A percentile compares a stretch with the other conserved stretches of the same genome.
Evolutionary conservation across 257 asterid genomes (phyloP).

Genomic region (Nemophila menziesii): DNA sequence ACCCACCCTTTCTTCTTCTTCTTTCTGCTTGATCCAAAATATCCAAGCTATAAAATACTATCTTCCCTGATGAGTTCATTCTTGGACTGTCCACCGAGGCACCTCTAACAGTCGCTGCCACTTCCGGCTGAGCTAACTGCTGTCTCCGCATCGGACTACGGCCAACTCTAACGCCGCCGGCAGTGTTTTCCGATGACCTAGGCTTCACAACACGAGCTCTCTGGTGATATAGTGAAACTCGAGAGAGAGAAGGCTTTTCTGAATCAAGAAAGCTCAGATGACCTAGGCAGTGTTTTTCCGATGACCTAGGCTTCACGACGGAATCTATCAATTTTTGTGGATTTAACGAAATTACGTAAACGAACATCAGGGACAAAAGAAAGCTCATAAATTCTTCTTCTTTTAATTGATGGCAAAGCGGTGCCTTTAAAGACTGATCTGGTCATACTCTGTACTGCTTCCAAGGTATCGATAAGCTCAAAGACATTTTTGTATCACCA

Average conservation of each 20-base stretch:
- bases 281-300: too few species aligned
- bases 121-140: too few species aligned
- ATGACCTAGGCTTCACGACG: too few species aligned
- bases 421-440: too few species aligned
- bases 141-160: conserved; percentile 2
- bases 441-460: too few species aligned
- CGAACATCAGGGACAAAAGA: conserved; percentile 69
- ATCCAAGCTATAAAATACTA: conserved; percentile 77
- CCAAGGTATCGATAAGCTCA: too few species aligned
- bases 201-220: conserved; percentile 37
- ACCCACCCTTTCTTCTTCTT: too few species aligned
- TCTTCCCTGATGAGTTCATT: conserved; percentile 84
- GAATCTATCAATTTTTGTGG: conserved; percentile 88
- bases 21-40: too few species aligned
- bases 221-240: conserved; percentile 3
- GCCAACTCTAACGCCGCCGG: not conserved
- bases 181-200: conserved; percentile 35
- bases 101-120: conserved; percentile 22
- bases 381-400: too few species aligned
- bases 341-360: conserved; percentile 58
- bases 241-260: conserved; percentile 28
- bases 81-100: conserved; percentile 84
- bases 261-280: conserved; percentile 56
- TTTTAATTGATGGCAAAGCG: too few species aligned
- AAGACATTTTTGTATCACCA: too few species aligned